Evolutionary conservation across 129 eudicot genomes (phyloP), one percentile per base, ranked within the genome.

Genomic region (Logfia minima): DNA sequence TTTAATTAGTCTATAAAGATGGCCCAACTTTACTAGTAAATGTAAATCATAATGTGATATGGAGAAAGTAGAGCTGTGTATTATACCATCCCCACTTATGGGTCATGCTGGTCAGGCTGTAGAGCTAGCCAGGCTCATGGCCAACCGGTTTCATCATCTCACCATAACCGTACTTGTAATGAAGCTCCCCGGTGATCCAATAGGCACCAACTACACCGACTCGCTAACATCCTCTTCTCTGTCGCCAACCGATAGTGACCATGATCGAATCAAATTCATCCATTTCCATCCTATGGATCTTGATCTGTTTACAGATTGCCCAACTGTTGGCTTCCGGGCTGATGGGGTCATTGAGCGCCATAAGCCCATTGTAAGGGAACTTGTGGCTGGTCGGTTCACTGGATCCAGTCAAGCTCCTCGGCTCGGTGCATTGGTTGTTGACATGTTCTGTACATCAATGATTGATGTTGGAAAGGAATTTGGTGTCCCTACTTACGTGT

Each of bases 381-480:
- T 62, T 31, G 41, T 89, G 16, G 35, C 31, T 43, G 26, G 16
- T 14, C 31, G 68, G 43, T 14, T 74, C 8, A 48, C 10, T n/a
- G 28, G 75, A 78, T 71, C 84, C 4, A 14, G 68, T 13, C 72
- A 24, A 21, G 59, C 26, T 19, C 23, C 35, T 18, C 22, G 74
- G 22, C 56, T 87, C 10, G 64, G 66, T n/a, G 87, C 77, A 31
- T 23, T 87, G 19, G 86, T 90, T 11, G 77, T 86, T 21, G 92
- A 85, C 87, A 85, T 87, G 92, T 82, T 90, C 3, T 81, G 90
- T 75, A 83, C 96, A 39, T 5, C 84, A 32, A 87, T 90, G 83
- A 83, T 90, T 10, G 87, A 85, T 29, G 87, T 90, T 56, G 90
- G 83, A 3, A 81, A 79, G 4, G 84, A 87, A 67, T 75, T 90